Evolutionary conservation across 805 yeast genomes (phyloP).

Genomic region (Candida succiphila): DNA sequence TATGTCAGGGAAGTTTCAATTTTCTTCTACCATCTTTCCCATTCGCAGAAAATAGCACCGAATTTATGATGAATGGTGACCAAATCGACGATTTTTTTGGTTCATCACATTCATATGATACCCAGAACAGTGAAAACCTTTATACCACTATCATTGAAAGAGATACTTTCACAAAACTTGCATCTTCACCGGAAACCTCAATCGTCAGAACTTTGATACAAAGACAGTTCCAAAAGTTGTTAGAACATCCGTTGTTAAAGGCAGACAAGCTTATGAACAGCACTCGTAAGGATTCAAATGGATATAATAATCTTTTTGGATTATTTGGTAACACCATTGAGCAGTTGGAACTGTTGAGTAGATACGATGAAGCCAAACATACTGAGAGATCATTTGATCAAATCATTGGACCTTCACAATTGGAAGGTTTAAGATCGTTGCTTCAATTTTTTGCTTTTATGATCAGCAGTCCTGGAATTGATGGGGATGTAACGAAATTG

Average conservation of each 20-base stretch:
- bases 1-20: conserved; percentile 37
- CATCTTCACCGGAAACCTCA: conserved; percentile 9
- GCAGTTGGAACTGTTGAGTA: conserved; percentile 48
- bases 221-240: neutral
- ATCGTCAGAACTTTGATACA: neutral
- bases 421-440: conserved; percentile 28
- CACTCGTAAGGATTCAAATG: conserved; percentile 1
- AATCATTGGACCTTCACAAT: conserved; percentile 9
- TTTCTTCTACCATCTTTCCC: conserved; percentile 33
- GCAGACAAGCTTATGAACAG: conserved; percentile 4
- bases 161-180: conserved; percentile 15
- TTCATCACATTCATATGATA: conserved; percentile 17
- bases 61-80: neutral
- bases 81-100: conserved; percentile 8
- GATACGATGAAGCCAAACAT: conserved; percentile 31
- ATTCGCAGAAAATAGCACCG: conserved; percentile 9
- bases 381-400: neutral
- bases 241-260: conserved; percentile 9
- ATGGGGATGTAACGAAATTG: too few relatives aligned
- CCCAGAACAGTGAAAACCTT: conserved; percentile 20
- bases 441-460: conserved; percentile 32
- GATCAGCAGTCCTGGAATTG: too few relatives aligned
- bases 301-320: conserved; percentile 14
- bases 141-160: conserved; percentile 17
- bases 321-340: conserved; percentile 39